Percentiles rank a stretch among this genome's conserved stretches.
These are phyloP conservation scores for Lachnellula hyalina DNA, from an alignment of 2,329 filamentous ascomycete genomes.

Conservation along the genomic window DNA sequence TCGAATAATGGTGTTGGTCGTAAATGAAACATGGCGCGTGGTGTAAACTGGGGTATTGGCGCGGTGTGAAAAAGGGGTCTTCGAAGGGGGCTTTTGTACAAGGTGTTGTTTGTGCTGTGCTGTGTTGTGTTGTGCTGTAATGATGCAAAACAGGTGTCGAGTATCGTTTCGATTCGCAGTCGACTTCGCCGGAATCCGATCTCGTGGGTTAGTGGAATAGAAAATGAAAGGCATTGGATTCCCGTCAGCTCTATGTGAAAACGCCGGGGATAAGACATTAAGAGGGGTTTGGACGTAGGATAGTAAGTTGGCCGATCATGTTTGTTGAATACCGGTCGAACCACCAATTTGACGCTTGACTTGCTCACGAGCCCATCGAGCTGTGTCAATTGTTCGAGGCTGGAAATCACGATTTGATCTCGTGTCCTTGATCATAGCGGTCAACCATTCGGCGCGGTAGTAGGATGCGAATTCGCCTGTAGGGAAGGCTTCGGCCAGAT, in stretches of 20 bases:
- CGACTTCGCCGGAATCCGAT: conserved; percentile 27
- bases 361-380: conserved; percentile 94
- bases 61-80: conserved; percentile 12
- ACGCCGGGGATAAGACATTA: conserved; percentile 23
- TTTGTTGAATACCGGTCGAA: conserved; percentile 31
- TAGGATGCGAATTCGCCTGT: conserved; percentile 77
- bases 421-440: conserved; percentile 83
- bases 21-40: conserved; percentile 23
- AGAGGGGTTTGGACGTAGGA: conserved; percentile 19
- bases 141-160: conserved; percentile 13
- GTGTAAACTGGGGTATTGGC: conserved; percentile 20
- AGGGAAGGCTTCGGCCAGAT: conserved; percentile 90
- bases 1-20: conserved; percentile 7
- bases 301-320: conserved; percentile 21
- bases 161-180: conserved; percentile 20
- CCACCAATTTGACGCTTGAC: conserved; percentile 82
- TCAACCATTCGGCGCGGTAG: conserved; percentile 91
- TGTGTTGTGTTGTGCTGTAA: conserved; percentile 9
- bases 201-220: conserved; percentile 10
- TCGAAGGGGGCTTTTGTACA: conserved; percentile 19
- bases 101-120: conserved; percentile 4
- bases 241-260: conserved; percentile 21
- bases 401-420: conserved; percentile 84
- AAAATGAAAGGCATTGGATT: conserved; percentile 16
- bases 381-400: conserved; percentile 82